Percentiles rank a stretch among this genome's conserved stretches.
These are phyloP conservation scores for Diaporthe sp. DNA, from an alignment of 2,329 filamentous ascomycete genomes.

Conservation along the genomic window DNA sequence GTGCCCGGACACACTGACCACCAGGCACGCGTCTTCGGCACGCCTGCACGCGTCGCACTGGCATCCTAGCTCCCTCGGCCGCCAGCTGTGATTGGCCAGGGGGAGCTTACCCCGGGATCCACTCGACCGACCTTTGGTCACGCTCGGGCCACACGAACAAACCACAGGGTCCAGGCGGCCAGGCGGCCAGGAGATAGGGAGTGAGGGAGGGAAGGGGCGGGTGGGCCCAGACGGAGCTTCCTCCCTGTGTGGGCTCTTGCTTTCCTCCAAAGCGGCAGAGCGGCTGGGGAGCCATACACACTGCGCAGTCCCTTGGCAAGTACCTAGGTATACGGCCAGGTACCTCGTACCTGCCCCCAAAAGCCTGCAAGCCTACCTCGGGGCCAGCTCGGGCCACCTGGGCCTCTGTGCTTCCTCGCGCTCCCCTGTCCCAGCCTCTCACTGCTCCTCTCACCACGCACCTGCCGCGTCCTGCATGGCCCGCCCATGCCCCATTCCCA, in stretches of 20 bases:
- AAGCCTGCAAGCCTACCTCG: conserved; percentile 6
- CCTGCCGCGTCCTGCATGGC: conserved; percentile 13
- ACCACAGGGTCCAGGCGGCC: conserved; percentile 12
- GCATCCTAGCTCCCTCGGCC: conserved; percentile 1
- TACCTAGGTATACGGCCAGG: not conserved
- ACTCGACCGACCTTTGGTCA: not conserved
- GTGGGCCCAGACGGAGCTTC: conserved; percentile 19
- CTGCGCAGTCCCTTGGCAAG: not conserved
- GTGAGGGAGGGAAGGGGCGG: not conserved
- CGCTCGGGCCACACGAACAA: conserved; percentile 26
- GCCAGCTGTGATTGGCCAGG: not conserved
- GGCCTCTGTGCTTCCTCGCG: conserved; percentile 26
- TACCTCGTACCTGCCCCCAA: conserved; percentile 6
- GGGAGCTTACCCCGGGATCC: conserved; percentile 22
- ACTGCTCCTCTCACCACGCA: conserved; percentile 19
- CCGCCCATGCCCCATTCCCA: conserved; percentile 13
- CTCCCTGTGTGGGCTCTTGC: conserved; percentile 6
- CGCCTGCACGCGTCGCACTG: conserved; percentile 24
- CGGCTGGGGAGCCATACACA: conserved; percentile 3
- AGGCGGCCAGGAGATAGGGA: not conserved
- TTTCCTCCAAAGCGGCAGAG: not conserved
- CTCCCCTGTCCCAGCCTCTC: conserved; percentile 33
- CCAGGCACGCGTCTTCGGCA: conserved; percentile 9
- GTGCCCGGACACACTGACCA: not conserved
- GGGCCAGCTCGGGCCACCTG: conserved; percentile 29